Conservation (phyloP, 257 asterid genomes). For the Capsicum pubescens region DNA sequence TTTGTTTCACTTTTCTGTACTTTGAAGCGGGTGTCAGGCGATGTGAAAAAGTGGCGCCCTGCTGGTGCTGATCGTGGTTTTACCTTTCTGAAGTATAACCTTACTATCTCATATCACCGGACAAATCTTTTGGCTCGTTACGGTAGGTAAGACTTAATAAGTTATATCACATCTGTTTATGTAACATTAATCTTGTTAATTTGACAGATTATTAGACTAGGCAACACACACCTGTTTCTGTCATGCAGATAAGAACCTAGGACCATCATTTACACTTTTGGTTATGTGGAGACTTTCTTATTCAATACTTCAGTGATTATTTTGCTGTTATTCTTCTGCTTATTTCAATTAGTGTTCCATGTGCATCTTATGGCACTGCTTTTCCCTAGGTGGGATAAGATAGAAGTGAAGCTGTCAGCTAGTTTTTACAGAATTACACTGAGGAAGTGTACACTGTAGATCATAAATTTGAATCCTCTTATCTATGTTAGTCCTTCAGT, state of each 20-base stretch:
- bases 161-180: background rate
- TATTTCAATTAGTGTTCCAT: background rate
- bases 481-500: background rate
- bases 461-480: background rate
- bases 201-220: background rate
- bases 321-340: background rate
- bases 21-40: constrained; percentile 59
- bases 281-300: background rate
- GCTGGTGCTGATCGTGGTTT: constrained; percentile 95
- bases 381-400: background rate
- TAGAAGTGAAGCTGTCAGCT: background rate
- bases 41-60: constrained; percentile 96
- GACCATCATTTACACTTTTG: background rate
- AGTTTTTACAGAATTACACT: background rate
- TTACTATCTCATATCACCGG: constrained; percentile 90
- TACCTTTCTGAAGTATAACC: constrained; percentile 82
- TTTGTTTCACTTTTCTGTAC: constrained; percentile 89
- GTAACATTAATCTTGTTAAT: background rate
- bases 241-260: background rate
- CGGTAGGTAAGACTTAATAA: constrained; percentile 79
- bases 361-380: background rate
- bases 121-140: constrained; percentile 94
- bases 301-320: background rate
- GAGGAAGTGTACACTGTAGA: background rate
- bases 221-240: background rate